phyloP scores from a whole-genome alignment of 257 asterid species.

The Fraxinus cuspidata region DNA sequence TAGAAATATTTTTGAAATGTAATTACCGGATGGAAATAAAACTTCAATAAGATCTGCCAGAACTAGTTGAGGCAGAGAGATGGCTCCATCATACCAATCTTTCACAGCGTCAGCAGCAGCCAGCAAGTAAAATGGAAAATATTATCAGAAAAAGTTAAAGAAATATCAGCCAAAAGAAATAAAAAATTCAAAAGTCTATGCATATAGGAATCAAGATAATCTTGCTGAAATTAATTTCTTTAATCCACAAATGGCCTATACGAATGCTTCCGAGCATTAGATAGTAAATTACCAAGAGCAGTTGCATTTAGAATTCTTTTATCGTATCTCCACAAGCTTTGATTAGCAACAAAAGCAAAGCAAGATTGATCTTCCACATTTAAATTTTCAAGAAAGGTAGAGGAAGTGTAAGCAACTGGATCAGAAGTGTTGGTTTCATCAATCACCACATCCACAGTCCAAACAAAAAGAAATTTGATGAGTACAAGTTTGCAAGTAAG shows the following conservation, averaged over 20 bases:
- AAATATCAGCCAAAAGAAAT: neutral
- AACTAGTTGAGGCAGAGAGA: constrained; percentile 87
- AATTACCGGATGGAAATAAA: constrained; percentile 68
- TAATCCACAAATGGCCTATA: neutral
- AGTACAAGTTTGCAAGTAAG: neutral
- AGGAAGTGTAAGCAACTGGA: constrained; percentile 51
- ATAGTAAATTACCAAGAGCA: constrained; percentile 52
- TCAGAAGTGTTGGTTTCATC: constrained; percentile 69
- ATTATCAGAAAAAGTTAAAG: neutral
- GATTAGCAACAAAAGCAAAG: constrained; percentile 71
- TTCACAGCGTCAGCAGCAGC: constrained; percentile 15
- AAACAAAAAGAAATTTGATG: neutral
- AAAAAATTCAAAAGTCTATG: neutral
- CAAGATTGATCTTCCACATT: constrained; percentile 76
- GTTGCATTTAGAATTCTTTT: constrained; percentile 60
- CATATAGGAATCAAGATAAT: neutral
- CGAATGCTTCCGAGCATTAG: neutral
- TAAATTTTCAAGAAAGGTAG: constrained; percentile 65
- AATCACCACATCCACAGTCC: constrained; percentile 87
- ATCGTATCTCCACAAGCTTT: constrained; percentile 91
- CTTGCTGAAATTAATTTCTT: too few relatives aligned
- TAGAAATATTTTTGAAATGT: constrained; percentile 74
- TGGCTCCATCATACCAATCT: constrained; percentile 95
- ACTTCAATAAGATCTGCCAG: constrained; percentile 80
- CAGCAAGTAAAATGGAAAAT: neutral